phyloP scores from a whole-genome alignment of 371 early-diverging fungal genomes.

The Lichtheimia ramosa region DNA sequence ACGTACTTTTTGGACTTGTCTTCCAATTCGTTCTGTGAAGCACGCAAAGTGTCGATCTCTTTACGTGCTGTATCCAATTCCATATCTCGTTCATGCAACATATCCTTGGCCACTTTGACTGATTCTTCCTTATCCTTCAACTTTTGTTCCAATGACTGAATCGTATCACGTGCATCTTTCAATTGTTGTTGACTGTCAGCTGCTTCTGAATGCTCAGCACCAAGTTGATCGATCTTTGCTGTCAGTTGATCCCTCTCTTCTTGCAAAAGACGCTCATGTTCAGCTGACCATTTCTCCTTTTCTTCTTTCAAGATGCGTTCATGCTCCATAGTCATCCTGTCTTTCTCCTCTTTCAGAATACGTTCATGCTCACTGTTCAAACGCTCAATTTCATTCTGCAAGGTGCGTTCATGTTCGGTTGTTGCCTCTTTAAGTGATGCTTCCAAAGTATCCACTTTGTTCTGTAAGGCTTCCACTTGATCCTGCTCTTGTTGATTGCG shows the following conservation, averaged over 20 bases:
- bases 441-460: slow-evolving; percentile 22
- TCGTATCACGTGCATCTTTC: slow-evolving; percentile 32
- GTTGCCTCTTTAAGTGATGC: slow-evolving; percentile 16
- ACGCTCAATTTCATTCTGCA: background rate
- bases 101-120: slow-evolving; percentile 49
- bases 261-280: background rate
- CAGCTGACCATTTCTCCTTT: background rate
- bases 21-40: slow-evolving; percentile 44
- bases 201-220: slow-evolving; percentile 22
- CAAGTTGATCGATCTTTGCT: slow-evolving; percentile 25
- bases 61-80: slow-evolving; percentile 52
- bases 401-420: too few relatives aligned
- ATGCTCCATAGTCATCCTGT: background rate
- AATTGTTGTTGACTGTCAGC: slow-evolving; percentile 21
- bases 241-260: slow-evolving; percentile 10
- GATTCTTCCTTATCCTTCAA: slow-evolving; percentile 56
- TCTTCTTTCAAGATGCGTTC: background rate
- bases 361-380: background rate
- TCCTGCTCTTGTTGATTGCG: slow-evolving; percentile 2
- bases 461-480: slow-evolving; percentile 7
- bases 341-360: slow-evolving; percentile 3
- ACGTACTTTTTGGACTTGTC: slow-evolving; percentile 60
- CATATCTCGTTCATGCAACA: slow-evolving; percentile 56
- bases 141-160: slow-evolving; percentile 35
- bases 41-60: slow-evolving; percentile 45